A percentile compares a stretch with the other conserved stretches of the same genome.
Conservation (phyloP, 176 grass and related monocot species). For the Oryza longistaminata region DNA sequence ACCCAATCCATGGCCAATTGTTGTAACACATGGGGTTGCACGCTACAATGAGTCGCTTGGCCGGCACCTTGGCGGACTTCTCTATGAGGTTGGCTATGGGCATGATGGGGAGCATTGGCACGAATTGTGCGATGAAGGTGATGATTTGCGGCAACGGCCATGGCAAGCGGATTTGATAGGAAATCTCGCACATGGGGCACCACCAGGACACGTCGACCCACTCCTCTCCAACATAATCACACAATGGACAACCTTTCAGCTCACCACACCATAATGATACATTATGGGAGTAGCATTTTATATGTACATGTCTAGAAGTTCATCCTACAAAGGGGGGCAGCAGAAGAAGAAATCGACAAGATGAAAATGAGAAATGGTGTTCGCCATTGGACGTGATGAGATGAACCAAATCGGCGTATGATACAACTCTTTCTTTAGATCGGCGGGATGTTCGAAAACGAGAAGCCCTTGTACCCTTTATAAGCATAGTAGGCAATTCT, state of each 20-base stretch:
- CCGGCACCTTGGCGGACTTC: no score
- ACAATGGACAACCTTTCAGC: conserved; percentile 25
- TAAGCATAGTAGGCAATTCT: conserved; percentile 93
- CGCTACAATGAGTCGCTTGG: no score
- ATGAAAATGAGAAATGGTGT: conserved; percentile 15
- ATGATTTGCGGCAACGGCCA: no score
- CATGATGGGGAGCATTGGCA: no score
- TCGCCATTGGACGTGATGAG: not conserved
- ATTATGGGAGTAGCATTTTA: conserved; percentile 44
- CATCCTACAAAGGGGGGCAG: conserved; percentile 4
- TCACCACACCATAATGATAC: conserved; percentile 17
- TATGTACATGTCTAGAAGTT: conserved; percentile 45
- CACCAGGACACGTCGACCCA: no score
- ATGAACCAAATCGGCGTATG: not conserved
- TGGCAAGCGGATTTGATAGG: no score
- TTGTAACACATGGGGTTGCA: no score
- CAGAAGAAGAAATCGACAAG: not conserved
- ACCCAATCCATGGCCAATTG: no score
- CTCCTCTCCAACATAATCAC: conserved; percentile 13
- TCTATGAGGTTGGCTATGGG: no score
- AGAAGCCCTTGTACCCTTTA: conserved; percentile 93
- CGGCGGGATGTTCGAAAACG: conserved; percentile 85
- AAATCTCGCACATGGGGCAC: no score
- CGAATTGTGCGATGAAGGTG: no score
- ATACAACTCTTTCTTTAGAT: conserved; percentile 45